Evolutionary conservation across 495 filamentous ascomycete species (phyloP), one percentile per base, ranked within the genome.

Genomic region (Pyronema domesticum): DNA sequence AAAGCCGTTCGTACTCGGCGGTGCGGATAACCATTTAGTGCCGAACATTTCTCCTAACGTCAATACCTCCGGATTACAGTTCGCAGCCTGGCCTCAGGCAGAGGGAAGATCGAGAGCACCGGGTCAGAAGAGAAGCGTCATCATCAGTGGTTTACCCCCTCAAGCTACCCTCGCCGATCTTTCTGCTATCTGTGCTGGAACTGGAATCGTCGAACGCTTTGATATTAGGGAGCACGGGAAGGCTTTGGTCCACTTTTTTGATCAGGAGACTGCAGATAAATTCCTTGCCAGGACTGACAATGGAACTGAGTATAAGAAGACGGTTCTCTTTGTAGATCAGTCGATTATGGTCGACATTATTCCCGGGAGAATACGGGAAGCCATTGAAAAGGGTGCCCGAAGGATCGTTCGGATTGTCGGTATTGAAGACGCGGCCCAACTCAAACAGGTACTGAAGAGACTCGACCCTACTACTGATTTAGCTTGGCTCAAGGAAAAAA

Each of bases 211-310:
- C 45, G 45, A 47, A 19, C 45, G 45, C 23, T 47, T 47, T 19
- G 45, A 47, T 10, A 14, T 47, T 10, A 14, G 10, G 13, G 45
- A 23, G 14, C 9, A 14, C 45, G 45, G 45, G 1, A 14, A 23
- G 10, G 45, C 45, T 10, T 10, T 23, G 10, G 45, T 47, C 10
- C 18, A 47, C 45, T 47, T 47, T 23, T 10, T 47, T 10, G 45
- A 47, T 23, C 45, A 47, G 45, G 9, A 3, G n/a, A n/a, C 11
- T n/a, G 45, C 45, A 3, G 45, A 47, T 23, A 10, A 14, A 47
- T 47, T 47, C 10, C 45, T 47, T 47, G 45, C 45, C 1, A n/a
- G 45, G 4, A 47, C 45, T 47, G 45, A n/a, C n/a, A 47, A 47
- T 19, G 45, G 45, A 14, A 10, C 17, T 19, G 18, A 14, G 13